These are phyloP conservation scores for Sicyos baderoa DNA, from an alignment of 306 rosid species.

Conservation along the genomic window DNA sequence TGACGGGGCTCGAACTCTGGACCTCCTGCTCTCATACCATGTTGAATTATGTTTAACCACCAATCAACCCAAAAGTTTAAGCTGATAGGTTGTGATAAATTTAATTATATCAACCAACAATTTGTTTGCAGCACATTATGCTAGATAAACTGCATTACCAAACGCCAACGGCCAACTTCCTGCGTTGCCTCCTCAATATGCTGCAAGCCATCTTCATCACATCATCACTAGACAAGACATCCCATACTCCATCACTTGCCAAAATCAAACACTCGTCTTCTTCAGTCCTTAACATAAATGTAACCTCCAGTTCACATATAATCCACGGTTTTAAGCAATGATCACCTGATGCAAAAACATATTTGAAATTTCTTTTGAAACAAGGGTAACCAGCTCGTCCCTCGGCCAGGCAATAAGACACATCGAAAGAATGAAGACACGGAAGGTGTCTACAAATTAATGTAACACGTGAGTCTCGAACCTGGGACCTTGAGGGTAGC, in stretches of 20 bases:
- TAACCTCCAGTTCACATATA: conserved; percentile 31
- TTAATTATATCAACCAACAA: no score
- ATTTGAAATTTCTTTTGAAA: not conserved
- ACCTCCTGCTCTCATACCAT: no score
- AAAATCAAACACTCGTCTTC: conserved; percentile 33
- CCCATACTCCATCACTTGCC: conserved; percentile 43
- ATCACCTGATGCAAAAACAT: conserved; percentile 27
- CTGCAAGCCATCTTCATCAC: conserved; percentile 21
- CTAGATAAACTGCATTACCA: conserved; percentile 6
- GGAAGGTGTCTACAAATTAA: no score
- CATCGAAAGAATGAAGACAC: no score
- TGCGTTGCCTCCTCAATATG: conserved; percentile 15
- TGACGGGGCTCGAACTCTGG: no score
- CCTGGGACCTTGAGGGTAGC: no score
- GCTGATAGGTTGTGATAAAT: no score
- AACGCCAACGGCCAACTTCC: not conserved
- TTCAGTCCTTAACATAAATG: conserved; percentile 18
- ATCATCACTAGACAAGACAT: conserved; percentile 26
- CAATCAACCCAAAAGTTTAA: no score
- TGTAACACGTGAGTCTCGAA: no score
- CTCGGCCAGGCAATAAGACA: no score
- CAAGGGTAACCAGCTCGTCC: no score
- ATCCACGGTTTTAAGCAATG: conserved; percentile 25
- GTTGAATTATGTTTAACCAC: no score
- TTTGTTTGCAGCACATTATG: conserved; percentile 19